Evolutionary conservation across 2,329 filamentous ascomycete genomes (phyloP).

Genomic region (Davidsoniella australis): DNA sequence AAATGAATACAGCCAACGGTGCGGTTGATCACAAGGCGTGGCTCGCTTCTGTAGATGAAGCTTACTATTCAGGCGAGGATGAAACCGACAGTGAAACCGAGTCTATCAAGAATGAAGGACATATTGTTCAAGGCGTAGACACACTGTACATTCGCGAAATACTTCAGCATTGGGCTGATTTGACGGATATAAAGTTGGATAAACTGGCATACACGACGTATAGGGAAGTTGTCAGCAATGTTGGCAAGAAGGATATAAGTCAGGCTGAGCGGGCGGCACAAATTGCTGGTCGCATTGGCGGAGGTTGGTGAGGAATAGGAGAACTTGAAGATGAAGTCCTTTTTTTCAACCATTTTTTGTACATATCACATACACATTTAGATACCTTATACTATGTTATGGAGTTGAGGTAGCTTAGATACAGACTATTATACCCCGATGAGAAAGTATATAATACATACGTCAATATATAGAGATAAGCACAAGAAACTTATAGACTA

Average conservation of each 20-base stretch:
- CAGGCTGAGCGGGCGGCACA: conserved; percentile 74
- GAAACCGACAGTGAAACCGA: conserved; percentile 27
- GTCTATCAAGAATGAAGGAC: conserved; percentile 10
- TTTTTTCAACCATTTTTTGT: not conserved
- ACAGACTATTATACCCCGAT: no score
- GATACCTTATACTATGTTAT: not conserved
- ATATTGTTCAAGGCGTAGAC: conserved; percentile 48
- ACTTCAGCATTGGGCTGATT: conserved; percentile 57
- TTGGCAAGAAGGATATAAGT: conserved; percentile 55
- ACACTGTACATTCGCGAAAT: conserved; percentile 47
- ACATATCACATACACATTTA: not conserved
- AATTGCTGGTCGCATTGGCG: conserved; percentile 77
- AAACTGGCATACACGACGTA: conserved; percentile 74
- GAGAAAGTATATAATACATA: no score
- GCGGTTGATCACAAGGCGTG: conserved; percentile 73
- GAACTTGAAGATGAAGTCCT: not conserved
- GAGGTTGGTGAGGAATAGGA: conserved; percentile 56
- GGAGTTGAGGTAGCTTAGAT: no score
- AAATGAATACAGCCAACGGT: conserved; percentile 30
- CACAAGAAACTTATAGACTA: no score
- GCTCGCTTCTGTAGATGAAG: conserved; percentile 69
- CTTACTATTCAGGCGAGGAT: conserved; percentile 67
- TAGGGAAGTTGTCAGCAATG: conserved; percentile 83
- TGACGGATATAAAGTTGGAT: conserved; percentile 53
- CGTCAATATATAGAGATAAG: no score